These are phyloP conservation scores for Tricholoma flavovirens DNA, from an alignment of 768 basidiomycete species.

Conservation along the genomic window DNA sequence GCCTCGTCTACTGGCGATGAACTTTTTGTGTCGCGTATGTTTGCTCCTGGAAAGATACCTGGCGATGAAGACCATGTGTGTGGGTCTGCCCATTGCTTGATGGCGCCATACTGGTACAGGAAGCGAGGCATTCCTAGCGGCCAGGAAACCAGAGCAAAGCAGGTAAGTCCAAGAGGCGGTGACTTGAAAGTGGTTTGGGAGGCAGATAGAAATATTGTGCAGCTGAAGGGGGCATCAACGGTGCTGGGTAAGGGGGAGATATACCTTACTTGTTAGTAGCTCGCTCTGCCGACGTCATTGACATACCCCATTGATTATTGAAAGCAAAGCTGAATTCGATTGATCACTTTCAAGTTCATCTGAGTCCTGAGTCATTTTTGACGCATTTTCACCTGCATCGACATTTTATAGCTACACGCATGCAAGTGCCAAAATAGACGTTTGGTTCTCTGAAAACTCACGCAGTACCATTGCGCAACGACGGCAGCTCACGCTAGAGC, in stretches of 20 bases:
- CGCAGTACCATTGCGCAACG: no score
- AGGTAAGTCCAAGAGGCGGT: conserved; percentile 49
- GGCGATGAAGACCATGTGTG: conserved; percentile 49
- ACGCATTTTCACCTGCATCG: no score
- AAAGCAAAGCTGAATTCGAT: no score
- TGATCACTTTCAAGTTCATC: no score
- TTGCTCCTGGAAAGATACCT: conserved; percentile 31
- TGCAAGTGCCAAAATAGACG: no score
- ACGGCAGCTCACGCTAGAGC: no score
- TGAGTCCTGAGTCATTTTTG: no score
- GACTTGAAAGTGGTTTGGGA: conserved; percentile 36
- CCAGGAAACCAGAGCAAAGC: conserved; percentile 34
- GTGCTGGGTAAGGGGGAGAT: conserved; percentile 32
- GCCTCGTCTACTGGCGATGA: conserved; percentile 24
- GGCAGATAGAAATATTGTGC: conserved; percentile 23
- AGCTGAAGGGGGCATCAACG: conserved; percentile 30
- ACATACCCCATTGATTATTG: no score
- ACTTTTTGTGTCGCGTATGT: conserved; percentile 43
- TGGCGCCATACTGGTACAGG: conserved; percentile 44
- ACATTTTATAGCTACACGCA: no score
- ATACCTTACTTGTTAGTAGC: background rate
- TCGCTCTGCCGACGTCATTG: no score
- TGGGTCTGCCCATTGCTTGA: conserved; percentile 46
- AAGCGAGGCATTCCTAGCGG: no score
- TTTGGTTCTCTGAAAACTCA: no score